Percentiles rank a stretch among this genome's conserved stretches.
phyloP scores from a whole-genome alignment of 352 stramenopile genomes.

The Phytophthora hibernalis region DNA sequence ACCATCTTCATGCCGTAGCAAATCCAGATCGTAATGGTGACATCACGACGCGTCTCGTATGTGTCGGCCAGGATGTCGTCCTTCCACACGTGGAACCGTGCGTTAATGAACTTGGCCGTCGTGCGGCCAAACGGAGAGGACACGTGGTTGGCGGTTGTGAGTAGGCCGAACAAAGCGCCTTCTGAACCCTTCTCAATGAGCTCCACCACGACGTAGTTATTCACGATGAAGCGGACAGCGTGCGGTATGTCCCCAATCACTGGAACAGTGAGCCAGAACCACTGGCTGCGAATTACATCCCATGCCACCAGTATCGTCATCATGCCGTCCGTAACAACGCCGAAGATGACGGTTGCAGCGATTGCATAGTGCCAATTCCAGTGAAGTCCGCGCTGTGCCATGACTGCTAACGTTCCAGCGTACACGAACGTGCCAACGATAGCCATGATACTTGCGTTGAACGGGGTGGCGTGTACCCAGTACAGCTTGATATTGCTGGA shows the following conservation, averaged over 20 bases:
- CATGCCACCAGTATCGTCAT: constrained; percentile 61
- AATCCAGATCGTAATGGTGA: constrained; percentile 64
- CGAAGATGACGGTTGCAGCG: constrained; percentile 40
- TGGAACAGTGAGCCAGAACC: constrained; percentile 62
- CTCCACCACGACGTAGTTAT: constrained; percentile 60
- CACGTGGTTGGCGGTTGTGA: constrained; percentile 56
- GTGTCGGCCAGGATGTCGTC: constrained; percentile 56
- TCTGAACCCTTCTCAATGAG: constrained; percentile 56
- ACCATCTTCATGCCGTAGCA: constrained; percentile 61
- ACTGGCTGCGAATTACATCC: constrained; percentile 57
- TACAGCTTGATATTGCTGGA: constrained; percentile 60
- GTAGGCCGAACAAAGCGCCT: constrained; percentile 56
- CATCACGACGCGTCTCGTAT: constrained; percentile 50
- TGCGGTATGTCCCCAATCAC: constrained; percentile 54
- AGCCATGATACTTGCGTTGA: constrained; percentile 63
- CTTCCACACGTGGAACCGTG: constrained; percentile 57
- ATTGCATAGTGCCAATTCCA: constrained; percentile 70
- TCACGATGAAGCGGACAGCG: constrained; percentile 56
- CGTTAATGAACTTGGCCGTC: constrained; percentile 61
- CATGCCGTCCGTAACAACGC: constrained; percentile 44
- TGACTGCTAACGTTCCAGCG: constrained; percentile 54
- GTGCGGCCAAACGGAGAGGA: constrained; percentile 51
- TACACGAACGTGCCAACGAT: constrained; percentile 61
- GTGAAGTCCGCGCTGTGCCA: constrained; percentile 47
- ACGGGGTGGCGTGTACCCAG: constrained; percentile 66